phyloP scores from a whole-genome alignment of 768 basidiomycete species.

The Lactarius akahatsu region DNA sequence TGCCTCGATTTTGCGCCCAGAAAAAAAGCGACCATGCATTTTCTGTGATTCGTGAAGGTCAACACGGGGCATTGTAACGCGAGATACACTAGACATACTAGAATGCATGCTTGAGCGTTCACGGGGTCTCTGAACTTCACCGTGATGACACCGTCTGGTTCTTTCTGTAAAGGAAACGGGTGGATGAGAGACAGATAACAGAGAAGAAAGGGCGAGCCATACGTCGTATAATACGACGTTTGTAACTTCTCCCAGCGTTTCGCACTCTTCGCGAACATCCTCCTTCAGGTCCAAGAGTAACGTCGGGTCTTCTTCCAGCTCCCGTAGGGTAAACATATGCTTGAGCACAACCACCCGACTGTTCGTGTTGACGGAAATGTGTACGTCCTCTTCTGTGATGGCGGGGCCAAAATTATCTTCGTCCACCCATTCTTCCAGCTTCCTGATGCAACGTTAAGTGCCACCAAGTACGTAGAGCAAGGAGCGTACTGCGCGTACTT shows the following conservation, averaged over 20 bases:
- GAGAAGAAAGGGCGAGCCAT: conserved; percentile 36
- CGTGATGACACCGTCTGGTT: conserved; percentile 91
- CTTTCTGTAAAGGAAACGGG: conserved; percentile 55
- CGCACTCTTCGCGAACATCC: conserved; percentile 93
- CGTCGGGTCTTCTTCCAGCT: conserved; percentile 81
- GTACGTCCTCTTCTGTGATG: conserved; percentile 54
- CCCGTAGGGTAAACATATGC: conserved; percentile 89
- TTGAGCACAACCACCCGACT: conserved; percentile 88
- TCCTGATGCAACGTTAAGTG: conserved; percentile 48
- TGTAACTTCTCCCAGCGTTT: conserved; percentile 88
- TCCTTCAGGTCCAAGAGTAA: conserved; percentile 91
- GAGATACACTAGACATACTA: conserved; percentile 50
- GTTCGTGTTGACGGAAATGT: conserved; percentile 48
- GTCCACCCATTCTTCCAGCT: conserved; percentile 91
- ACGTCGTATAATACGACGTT: conserved; percentile 96
- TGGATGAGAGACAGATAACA: background rate
- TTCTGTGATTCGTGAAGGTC: conserved; percentile 48
- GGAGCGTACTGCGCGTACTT: conserved; percentile 74
- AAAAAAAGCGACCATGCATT: conserved; percentile 94
- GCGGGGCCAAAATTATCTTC: conserved; percentile 88
- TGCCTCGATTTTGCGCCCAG: conserved; percentile 79
- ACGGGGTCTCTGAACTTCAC: conserved; percentile 92
- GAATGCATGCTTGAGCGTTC: conserved; percentile 89
- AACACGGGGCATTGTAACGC: background rate
- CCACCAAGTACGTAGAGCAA: background rate